These are phyloP conservation scores for Phytophthora pisi DNA, from an alignment of 352 stramenopile species.

Conservation along the genomic window DNA sequence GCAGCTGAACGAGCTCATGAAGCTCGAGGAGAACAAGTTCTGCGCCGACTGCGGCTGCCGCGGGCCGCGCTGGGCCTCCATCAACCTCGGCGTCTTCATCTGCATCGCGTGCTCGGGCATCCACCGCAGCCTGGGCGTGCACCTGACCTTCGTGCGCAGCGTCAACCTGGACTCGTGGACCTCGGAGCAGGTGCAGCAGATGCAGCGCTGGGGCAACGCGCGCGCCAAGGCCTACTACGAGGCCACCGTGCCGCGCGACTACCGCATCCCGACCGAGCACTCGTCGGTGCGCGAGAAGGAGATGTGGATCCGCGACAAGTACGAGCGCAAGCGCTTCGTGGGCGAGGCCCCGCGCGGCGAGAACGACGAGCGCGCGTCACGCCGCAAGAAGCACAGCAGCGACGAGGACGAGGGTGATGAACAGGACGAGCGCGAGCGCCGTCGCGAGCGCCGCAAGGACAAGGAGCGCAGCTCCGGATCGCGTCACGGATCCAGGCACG, in stretches of 20 bases:
- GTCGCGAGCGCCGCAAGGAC: slow-evolving; percentile 24
- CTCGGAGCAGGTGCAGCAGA: slow-evolving; percentile 86
- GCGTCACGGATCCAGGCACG: slow-evolving; percentile 36
- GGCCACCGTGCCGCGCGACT: slow-evolving; percentile 78
- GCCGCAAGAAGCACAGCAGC: slow-evolving; percentile 47
- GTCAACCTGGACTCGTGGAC: slow-evolving; percentile 96
- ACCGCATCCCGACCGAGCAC: slow-evolving; percentile 80
- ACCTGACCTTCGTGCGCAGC: slow-evolving; percentile 93
- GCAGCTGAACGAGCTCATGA: slow-evolving; percentile 87
- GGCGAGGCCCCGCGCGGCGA: slow-evolving; percentile 34
- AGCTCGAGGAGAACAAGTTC: slow-evolving; percentile 92
- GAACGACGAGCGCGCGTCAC: slow-evolving; percentile 12
- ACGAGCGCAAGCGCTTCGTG: slow-evolving; percentile 86
- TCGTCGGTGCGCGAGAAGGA: slow-evolving; percentile 87
- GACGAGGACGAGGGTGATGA: slow-evolving; percentile 39
- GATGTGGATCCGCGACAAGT: slow-evolving; percentile 92
- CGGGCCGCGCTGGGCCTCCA: slow-evolving; percentile 92
- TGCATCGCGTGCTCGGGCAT: slow-evolving; percentile 95
- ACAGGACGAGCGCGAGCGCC: slow-evolving; percentile 32
- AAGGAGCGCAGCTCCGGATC: slow-evolving; percentile 22
- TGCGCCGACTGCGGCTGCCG: slow-evolving; percentile 89
- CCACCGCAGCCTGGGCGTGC: slow-evolving; percentile 92
- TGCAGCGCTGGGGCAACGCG: slow-evolving; percentile 92
- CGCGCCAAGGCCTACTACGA: slow-evolving; percentile 92
- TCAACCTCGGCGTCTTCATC: slow-evolving; percentile 95